Base-by-base conservation (phyloP, 371 early-diverging fungal species). In the Circinella umbellata region DNA sequence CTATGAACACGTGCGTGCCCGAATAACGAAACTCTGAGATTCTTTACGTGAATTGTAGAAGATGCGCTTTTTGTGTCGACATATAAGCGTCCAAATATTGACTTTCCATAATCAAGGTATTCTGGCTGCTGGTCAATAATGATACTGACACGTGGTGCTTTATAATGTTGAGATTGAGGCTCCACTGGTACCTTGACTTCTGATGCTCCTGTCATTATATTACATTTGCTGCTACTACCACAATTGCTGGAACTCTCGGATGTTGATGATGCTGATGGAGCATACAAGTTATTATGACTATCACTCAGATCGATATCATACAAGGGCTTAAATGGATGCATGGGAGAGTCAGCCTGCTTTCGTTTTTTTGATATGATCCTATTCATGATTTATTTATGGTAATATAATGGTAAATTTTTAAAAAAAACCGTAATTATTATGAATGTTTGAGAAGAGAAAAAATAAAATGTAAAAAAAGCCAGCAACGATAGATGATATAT, bases 1-100 rank as follows among this genome's bases (percentile, higher is more conserved):
- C 69, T 64, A 62, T 69, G 55, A 1, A 73, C 60, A 36, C 61
- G 69, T 13, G 53, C 69, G 51, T 63, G 57, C 3, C 73, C 73
- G 38, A 53, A 69, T 4, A 73, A n/a, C 4, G 54, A 48, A 1
- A 69, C 67, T 7, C 69, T 67, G 3, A 69, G 51, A 63, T 69
- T 49, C 46, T 63, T 13, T 6, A 73, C 69, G 13, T 62, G 61
- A 1, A 67, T 27, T 20, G 39, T 37, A 3, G 66, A 63, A 38
- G 63, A 7, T 63, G 27, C 42, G 3, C 63, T 47, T 4, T 39
- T 63, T 0, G 63, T 63, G 47, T 63, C 63, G 20, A 63, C 20
- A 47, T 20, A 63, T 15, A 63, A 20, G 0, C 27, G 47, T 27
- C 63, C 63, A 34, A 20, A 46, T 6, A 63, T 47, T 5, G 57